phyloP scores from a whole-genome alignment of 441 rosid species.

The Aleurites moluccanus region DNA sequence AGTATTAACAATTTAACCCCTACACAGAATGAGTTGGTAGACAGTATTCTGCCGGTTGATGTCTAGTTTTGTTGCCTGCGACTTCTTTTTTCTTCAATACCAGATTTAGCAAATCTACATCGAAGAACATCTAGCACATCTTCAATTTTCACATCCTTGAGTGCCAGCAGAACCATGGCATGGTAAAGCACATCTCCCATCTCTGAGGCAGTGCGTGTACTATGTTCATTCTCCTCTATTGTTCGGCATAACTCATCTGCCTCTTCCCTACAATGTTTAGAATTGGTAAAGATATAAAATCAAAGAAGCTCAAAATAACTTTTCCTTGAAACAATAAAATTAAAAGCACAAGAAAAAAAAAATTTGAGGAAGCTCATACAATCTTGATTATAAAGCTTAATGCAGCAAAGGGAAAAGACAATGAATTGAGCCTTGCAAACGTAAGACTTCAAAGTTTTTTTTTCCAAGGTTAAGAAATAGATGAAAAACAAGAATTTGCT shows the following conservation, averaged over 20 bases:
- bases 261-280: constrained; percentile 55
- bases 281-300: not conserved
- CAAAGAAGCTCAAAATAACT: not conserved
- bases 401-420: not conserved
- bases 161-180: constrained; percentile 65
- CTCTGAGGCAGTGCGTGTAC: constrained; percentile 56
- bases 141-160: constrained; percentile 52
- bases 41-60: not conserved
- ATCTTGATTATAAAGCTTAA: not conserved
- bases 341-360: not conserved
- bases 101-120: constrained; percentile 62
- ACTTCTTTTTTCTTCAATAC: constrained; percentile 70
- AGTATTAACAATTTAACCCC: too few relatives aligned
- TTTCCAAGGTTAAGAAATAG: too few relatives aligned
- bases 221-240: constrained; percentile 66
- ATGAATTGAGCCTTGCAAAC: not conserved
- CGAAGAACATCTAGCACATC: constrained; percentile 63
- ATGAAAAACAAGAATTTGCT: too few relatives aligned
- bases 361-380: not conserved
- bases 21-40: too few relatives aligned
- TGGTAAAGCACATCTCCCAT: constrained; percentile 84
- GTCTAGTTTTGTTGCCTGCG: constrained; percentile 34
- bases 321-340: not conserved
- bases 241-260: constrained; percentile 80
- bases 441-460: not conserved